These are phyloP conservation scores for Cystobasidium pallidum DNA, from an alignment of 1,284 basidiomycete genomes.

Conservation along the genomic window DNA sequence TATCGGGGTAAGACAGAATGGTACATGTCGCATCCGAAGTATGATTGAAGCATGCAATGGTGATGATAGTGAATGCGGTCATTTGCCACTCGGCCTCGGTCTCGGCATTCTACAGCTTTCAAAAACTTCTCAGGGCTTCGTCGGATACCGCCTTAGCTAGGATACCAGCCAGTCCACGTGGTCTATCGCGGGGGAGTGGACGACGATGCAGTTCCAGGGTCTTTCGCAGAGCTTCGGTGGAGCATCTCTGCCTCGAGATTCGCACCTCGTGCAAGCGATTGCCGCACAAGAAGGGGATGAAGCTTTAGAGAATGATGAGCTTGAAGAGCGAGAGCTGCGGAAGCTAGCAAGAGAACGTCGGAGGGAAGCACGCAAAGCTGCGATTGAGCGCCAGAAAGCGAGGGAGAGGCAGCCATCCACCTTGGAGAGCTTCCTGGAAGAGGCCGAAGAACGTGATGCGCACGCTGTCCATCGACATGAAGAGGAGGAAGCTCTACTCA, in stretches of 20 bases:
- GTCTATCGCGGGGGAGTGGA: not conserved
- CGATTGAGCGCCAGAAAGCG: slow-evolving; percentile 12
- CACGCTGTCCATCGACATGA: not conserved
- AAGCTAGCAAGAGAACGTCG: not conserved
- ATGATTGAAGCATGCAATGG: too few species aligned
- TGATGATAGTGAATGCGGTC: slow-evolving; percentile 10
- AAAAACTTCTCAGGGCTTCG: not conserved
- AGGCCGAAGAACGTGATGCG: slow-evolving; percentile 10
- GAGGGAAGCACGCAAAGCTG: slow-evolving; percentile 4
- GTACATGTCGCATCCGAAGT: too few species aligned
- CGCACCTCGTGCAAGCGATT: slow-evolving; percentile 30
- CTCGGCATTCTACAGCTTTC: not conserved
- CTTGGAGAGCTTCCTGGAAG: slow-evolving; percentile 23
- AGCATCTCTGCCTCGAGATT: slow-evolving; percentile 26
- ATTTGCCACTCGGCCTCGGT: not conserved
- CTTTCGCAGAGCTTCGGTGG: slow-evolving; percentile 24
- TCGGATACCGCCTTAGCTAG: not conserved
- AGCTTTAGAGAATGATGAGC: slow-evolving; percentile 10
- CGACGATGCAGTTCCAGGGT: slow-evolving; percentile 43
- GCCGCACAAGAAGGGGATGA: slow-evolving; percentile 28
- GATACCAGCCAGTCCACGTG: not conserved
- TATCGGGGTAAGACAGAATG: too few species aligned
- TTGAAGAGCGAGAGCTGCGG: slow-evolving; percentile 34
- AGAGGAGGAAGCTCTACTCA: slow-evolving; percentile 8
- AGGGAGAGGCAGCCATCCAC: slow-evolving; percentile 19